Percentiles rank a stretch among this genome's conserved stretches.
These are phyloP conservation scores for Bimuria novae-zelandiae DNA, from an alignment of 2,329 filamentous ascomycete species.

Conservation along the genomic window DNA sequence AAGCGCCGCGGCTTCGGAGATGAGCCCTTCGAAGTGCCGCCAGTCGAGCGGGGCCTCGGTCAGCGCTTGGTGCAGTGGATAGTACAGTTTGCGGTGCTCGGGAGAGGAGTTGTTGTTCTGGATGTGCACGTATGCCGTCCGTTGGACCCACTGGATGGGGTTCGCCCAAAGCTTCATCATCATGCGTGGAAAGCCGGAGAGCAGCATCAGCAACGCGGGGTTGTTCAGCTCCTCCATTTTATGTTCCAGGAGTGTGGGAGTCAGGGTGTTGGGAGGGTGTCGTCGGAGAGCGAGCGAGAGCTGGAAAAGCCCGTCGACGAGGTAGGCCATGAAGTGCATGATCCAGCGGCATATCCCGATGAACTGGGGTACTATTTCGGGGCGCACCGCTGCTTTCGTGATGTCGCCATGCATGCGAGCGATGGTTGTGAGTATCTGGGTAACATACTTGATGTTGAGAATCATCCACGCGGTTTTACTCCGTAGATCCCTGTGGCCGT, in stretches of 20 bases:
- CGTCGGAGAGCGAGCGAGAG: slow-evolving; percentile 28
- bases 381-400: slow-evolving; percentile 47
- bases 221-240: slow-evolving; percentile 41
- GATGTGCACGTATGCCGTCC: slow-evolving; percentile 30
- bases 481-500: slow-evolving; percentile 59
- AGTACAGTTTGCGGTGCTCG: slow-evolving; percentile 50
- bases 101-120: slow-evolving; percentile 48
- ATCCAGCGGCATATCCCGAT: slow-evolving; percentile 80
- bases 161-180: slow-evolving; percentile 45
- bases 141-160: slow-evolving; percentile 39
- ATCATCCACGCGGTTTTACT: slow-evolving; percentile 77
- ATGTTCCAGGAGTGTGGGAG: slow-evolving; percentile 29
- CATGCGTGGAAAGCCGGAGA: slow-evolving; percentile 41
- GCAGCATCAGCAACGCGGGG: slow-evolving; percentile 37
- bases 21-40: slow-evolving; percentile 52
- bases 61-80: slow-evolving; percentile 42
- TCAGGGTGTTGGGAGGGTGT: slow-evolving; percentile 48
- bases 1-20: slow-evolving; percentile 66
- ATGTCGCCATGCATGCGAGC: slow-evolving; percentile 53
- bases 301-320: slow-evolving; percentile 57
- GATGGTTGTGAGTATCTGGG: slow-evolving; percentile 66
- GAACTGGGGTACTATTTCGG: slow-evolving; percentile 42
- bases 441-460: slow-evolving; percentile 73
- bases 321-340: slow-evolving; percentile 65
- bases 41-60: slow-evolving; percentile 50